Evolutionary conservation across 768 basidiomycete species (phyloP).

Genomic region (Pisolithus albus): DNA sequence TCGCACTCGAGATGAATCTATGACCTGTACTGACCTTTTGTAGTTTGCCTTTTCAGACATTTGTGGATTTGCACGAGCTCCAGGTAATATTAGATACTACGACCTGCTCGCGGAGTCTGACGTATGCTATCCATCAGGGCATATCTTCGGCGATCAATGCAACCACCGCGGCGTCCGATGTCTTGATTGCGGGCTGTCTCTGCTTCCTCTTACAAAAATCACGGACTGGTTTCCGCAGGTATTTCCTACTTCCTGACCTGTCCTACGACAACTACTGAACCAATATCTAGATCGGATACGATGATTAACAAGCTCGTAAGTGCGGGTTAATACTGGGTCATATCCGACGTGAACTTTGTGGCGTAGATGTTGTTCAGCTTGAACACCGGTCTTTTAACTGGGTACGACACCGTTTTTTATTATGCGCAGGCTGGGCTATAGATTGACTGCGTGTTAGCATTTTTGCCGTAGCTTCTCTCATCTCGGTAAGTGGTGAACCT

Average conservation of each 20-base stretch:
- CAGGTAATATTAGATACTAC: conserved; percentile 27
- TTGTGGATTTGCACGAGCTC: conserved; percentile 36
- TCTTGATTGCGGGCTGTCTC: conserved; percentile 44
- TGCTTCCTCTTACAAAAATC: conserved; percentile 40
- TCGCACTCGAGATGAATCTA: background rate
- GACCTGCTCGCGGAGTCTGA: background rate
- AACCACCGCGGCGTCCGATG: conserved; percentile 39
- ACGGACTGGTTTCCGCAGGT: conserved; percentile 47
- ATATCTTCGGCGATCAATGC: conserved; percentile 49
- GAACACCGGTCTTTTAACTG: conserved; percentile 33
- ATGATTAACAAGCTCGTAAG: conserved; percentile 41
- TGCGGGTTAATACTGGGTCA: background rate
- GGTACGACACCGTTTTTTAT: conserved; percentile 11
- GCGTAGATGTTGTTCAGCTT: conserved; percentile 49
- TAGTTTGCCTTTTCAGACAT: conserved; percentile 36
- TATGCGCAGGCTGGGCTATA: background rate
- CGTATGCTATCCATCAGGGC: conserved; percentile 10
- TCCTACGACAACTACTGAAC: background rate
- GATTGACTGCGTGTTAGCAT: conserved; percentile 24
- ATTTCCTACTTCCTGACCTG: background rate
- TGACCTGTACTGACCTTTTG: background rate
- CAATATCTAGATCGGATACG: conserved; percentile 33
- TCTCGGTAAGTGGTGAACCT: conserved; percentile 31
- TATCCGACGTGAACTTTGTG: background rate
- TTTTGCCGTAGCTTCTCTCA: conserved; percentile 49